Base-by-base conservation (phyloP, 768 basidiomycete species). In the Leucosporidium yakuticum region DNA sequence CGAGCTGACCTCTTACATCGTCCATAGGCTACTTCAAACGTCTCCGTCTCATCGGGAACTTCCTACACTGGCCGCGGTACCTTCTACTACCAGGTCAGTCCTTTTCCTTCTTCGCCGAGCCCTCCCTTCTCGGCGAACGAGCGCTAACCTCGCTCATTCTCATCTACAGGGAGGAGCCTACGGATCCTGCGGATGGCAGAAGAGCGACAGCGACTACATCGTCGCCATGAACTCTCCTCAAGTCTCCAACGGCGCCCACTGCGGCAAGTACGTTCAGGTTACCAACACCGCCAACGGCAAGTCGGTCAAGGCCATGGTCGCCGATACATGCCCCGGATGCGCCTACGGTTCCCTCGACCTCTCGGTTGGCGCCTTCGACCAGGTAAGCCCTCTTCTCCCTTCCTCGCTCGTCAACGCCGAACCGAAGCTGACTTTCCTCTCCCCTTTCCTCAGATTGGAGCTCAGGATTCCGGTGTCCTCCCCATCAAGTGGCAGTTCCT, bases 151-250 rank as follows among this genome's bases (percentile, higher is more conserved):
- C 14, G 8, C 39, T 44, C 17, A 3, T 44, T 44, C 14, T 15
- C 39, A 15, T 8, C 39, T 49, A 81, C 89, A 90, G 81, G 79
- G 84, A 55, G 88, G 87, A 56, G 80, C 48, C 49, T 81, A 88
- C 12, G 93, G 93, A 64, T 89, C 90, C 9, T 97, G 94, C 78
- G 94, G 94, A 55, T 71, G 62, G 36, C 74, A 80, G 44, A 77
- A 85, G 82, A 65, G 74, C 4, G 92, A 95, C 79, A 73, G 17
- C 39, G 77, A 71, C 65, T 70, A 76, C 68, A 75, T 81, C 67
- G 76, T 80, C 73, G 81, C 81, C 62, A 77, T 81, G 64, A 86
- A 91, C 77, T 74, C 77, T 54, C 74, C 76, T 50, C 82, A 82
- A 44, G 87, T 86, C 77, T 85, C 70, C 53, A 67, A 64, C 19